These are phyloP conservation scores for Neodidymelliopsis sp. DNA, from an alignment of 2,329 filamentous ascomycete species.

Conservation along the genomic window DNA sequence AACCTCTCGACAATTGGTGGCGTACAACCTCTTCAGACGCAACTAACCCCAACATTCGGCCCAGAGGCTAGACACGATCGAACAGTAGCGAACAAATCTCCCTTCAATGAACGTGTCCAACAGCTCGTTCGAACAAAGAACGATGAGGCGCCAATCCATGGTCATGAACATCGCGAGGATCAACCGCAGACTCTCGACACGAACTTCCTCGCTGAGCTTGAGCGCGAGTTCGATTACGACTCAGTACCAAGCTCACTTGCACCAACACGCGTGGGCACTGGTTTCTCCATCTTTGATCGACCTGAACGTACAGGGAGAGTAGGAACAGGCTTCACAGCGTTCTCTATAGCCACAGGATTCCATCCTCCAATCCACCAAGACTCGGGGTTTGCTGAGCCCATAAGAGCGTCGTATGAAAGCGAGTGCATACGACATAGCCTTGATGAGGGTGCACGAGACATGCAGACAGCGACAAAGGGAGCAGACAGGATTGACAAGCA, in stretches of 20 bases:
- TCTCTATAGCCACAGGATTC: slow-evolving; percentile 34
- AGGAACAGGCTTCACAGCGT: slow-evolving; percentile 29
- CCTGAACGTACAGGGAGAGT: slow-evolving; percentile 23
- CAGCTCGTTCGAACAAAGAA: slow-evolving; percentile 30
- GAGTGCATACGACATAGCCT: slow-evolving; percentile 38
- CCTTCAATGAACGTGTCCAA: slow-evolving; percentile 47
- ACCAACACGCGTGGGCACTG: slow-evolving; percentile 36
- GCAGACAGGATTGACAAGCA: slow-evolving; percentile 32
- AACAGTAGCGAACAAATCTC: slow-evolving; percentile 36
- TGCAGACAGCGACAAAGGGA: slow-evolving; percentile 18
- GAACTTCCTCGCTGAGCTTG: slow-evolving; percentile 37
- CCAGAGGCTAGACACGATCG: slow-evolving; percentile 22
- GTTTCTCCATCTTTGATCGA: slow-evolving; percentile 37
- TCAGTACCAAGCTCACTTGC: slow-evolving; percentile 30
- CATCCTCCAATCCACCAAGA: slow-evolving; percentile 45
- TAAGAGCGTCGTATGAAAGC: slow-evolving; percentile 30
- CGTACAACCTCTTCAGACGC: slow-evolving; percentile 26
- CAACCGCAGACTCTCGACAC: slow-evolving; percentile 29
- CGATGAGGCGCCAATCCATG: slow-evolving; percentile 12
- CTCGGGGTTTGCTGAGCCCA: slow-evolving; percentile 41
- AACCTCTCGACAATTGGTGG: slow-evolving; percentile 33
- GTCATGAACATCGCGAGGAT: slow-evolving; percentile 17
- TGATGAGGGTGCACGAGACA: slow-evolving; percentile 31
- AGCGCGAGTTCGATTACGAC: slow-evolving; percentile 42
- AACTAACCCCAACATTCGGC: slow-evolving; percentile 14